Evolutionary conservation across 208 protist species (phyloP).

Genomic region (Leptomonas pyrrhocoris): DNA sequence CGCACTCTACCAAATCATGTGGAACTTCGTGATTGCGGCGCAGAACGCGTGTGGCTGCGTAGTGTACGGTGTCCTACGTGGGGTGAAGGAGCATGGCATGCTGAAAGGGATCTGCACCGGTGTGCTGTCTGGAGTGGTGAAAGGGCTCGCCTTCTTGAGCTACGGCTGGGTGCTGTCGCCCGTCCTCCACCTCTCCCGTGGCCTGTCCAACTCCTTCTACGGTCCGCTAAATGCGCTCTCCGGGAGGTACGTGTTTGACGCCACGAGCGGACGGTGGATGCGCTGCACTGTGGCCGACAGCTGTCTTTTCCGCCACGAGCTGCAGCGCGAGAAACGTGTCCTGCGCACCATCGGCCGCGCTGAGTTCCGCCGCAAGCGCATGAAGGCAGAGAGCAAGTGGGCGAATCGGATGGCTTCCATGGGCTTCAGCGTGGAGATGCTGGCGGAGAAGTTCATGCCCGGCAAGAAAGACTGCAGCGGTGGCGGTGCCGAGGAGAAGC

Average conservation of each 20-base stretch:
- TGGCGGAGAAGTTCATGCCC: constrained; percentile 39
- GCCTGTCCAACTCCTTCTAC: constrained; percentile 68
- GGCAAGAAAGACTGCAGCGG: constrained; percentile 19
- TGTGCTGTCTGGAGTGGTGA: constrained; percentile 16
- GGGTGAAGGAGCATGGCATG: constrained; percentile 27
- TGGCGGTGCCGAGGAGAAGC: constrained; percentile 10
- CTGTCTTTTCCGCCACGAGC: constrained; percentile 44
- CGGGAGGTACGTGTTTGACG: constrained; percentile 75
- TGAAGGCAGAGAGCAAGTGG: constrained; percentile 68
- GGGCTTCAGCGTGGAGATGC: constrained; percentile 77
- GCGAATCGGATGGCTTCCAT: constrained; percentile 57
- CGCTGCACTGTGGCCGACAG: constrained; percentile 53
- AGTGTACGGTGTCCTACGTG: constrained; percentile 49
- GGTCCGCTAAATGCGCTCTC: constrained; percentile 66
- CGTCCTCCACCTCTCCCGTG: constrained; percentile 60
- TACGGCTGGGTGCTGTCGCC: constrained; percentile 79
- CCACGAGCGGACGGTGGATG: constrained; percentile 73
- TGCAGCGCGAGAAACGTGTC: constrained; percentile 69
- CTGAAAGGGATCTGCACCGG: constrained; percentile 27
- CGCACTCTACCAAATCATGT: constrained; percentile 58
- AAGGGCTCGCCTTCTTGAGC: constrained; percentile 48
- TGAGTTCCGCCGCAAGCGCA: constrained; percentile 76
- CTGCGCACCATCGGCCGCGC: constrained; percentile 75
- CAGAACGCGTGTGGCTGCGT: constrained; percentile 69
- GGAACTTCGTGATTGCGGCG: constrained; percentile 62